Evolutionary conservation across 257 asterid genomes (phyloP).

Genomic region (Ehretia macrophylla): DNA sequence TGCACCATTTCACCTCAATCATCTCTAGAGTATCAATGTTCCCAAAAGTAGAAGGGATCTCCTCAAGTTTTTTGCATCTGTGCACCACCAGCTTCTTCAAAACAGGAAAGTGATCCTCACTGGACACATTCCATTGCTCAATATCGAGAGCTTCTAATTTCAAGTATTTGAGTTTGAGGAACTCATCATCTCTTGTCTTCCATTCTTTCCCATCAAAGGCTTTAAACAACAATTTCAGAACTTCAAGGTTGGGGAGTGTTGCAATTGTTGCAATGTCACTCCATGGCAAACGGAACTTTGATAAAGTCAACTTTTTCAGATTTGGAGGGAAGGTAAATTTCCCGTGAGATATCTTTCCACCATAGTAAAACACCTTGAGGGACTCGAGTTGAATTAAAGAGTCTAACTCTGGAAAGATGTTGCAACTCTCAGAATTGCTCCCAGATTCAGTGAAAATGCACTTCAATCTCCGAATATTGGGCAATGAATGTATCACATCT

Average conservation of each 20-base stretch:
- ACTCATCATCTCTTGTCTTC: constrained; percentile 1
- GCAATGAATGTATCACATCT: background rate
- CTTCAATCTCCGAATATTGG: background rate
- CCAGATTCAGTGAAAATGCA: too few relatives aligned
- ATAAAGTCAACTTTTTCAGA: constrained; percentile 1
- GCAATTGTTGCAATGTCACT: background rate
- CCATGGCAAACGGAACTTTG: constrained; percentile 9
- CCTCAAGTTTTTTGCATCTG: background rate
- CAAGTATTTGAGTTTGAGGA: constrained; percentile 2
- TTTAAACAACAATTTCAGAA: constrained; percentile 1
- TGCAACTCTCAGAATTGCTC: too few relatives aligned
- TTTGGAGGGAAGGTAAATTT: too few relatives aligned
- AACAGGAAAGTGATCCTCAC: constrained; percentile 9
- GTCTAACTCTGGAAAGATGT: too few relatives aligned
- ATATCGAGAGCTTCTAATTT: background rate
- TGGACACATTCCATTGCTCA: constrained; percentile 6
- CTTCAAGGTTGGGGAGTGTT: background rate
- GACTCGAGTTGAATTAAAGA: too few relatives aligned
- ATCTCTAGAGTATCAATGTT: constrained; percentile 6
- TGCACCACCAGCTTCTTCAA: constrained; percentile 9
- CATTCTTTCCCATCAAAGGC: constrained; percentile 8
- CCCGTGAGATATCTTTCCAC: too few relatives aligned
- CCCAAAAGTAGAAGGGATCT: constrained; percentile 10
- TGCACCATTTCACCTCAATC: constrained; percentile 5
- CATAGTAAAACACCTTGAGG: too few relatives aligned